Conservation (phyloP, 257 asterid species). For the Solanum dulcamara region DNA sequence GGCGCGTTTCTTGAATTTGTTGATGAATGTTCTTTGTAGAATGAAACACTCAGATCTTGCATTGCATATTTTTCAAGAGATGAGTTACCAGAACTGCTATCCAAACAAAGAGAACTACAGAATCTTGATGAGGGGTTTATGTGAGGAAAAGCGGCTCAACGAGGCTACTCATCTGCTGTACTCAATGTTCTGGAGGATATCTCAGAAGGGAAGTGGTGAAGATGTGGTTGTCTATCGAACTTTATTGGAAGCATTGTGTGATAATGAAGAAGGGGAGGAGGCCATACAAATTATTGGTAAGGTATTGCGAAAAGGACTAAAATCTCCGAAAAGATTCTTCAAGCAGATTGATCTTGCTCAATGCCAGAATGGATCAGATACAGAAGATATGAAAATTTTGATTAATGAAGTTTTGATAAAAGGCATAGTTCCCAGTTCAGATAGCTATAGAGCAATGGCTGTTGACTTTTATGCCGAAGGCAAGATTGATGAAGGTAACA, state of each 20-base stretch:
- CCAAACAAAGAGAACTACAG: slow-evolving; percentile 62
- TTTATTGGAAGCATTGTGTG: slow-evolving; percentile 70
- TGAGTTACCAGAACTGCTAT: slow-evolving; percentile 58
- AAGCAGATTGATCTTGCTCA: slow-evolving; percentile 45
- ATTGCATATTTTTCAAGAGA: slow-evolving; percentile 62
- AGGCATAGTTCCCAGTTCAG: slow-evolving; percentile 59
- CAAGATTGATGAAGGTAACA: slow-evolving; percentile 50
- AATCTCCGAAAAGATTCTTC: slow-evolving; percentile 43
- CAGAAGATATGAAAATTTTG: slow-evolving; percentile 28
- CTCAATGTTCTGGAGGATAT: slow-evolving; percentile 79
- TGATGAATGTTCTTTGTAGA: slow-evolving; percentile 57
- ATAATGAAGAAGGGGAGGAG: slow-evolving; percentile 55
- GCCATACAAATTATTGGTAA: slow-evolving; percentile 56
- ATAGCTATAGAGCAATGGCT: slow-evolving; percentile 54
- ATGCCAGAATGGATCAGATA: slow-evolving; percentile 19
- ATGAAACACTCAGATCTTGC: slow-evolving; percentile 70
- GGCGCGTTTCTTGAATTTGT: slow-evolving; percentile 46
- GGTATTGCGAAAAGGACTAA: slow-evolving; percentile 72
- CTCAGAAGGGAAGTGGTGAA: slow-evolving; percentile 70
- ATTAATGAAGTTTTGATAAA: slow-evolving; percentile 56
- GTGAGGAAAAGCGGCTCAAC: slow-evolving; percentile 48
- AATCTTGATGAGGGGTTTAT: slow-evolving; percentile 80
- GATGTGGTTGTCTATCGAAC: slow-evolving; percentile 62
- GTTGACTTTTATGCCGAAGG: slow-evolving; percentile 62
- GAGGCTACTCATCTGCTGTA: slow-evolving; percentile 82